phyloP scores from a whole-genome alignment of 495 filamentous ascomycete genomes.

The Xanthoparmelia taractica region DNA sequence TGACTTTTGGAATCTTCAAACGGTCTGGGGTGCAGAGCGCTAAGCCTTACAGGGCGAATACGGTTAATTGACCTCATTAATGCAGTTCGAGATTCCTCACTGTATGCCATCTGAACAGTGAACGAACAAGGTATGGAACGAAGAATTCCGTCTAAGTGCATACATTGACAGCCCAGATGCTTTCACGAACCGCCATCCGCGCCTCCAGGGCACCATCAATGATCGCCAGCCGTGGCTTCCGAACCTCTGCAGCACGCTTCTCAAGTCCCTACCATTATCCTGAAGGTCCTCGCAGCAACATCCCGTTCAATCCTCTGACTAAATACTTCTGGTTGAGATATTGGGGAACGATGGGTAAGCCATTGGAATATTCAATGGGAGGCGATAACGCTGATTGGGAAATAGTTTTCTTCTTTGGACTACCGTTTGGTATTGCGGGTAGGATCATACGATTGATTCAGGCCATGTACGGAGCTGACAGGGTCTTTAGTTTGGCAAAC shows the following conservation, averaged over 20 bases:
- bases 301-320: conserved; percentile 93
- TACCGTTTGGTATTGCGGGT: conserved; percentile 79
- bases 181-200: conserved; percentile 70
- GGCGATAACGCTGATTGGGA: conserved; percentile 30
- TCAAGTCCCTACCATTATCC: conserved; percentile 95
- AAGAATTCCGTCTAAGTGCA: neutral
- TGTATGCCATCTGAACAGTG: neutral
- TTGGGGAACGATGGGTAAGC: conserved; percentile 71
- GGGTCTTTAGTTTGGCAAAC: conserved; percentile 68
- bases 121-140: conserved; percentile 7
- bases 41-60: conserved; percentile 16
- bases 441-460: conserved; percentile 35
- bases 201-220: conserved; percentile 52
- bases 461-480: conserved; percentile 8
- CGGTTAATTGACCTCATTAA: neutral
- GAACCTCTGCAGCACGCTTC: conserved; percentile 77
- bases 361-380: conserved; percentile 18
- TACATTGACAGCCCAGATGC: conserved; percentile 56
- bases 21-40: conserved; percentile 8
- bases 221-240: conserved; percentile 87
- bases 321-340: conserved; percentile 74
- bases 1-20: neutral
- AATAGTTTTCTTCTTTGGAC: conserved; percentile 63
- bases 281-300: conserved; percentile 86
- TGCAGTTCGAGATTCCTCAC: neutral